Percentiles rank a stretch among this genome's conserved stretches.
phyloP scores from a whole-genome alignment of 2,329 filamentous ascomycete species.

The Dendryphion nanum region DNA sequence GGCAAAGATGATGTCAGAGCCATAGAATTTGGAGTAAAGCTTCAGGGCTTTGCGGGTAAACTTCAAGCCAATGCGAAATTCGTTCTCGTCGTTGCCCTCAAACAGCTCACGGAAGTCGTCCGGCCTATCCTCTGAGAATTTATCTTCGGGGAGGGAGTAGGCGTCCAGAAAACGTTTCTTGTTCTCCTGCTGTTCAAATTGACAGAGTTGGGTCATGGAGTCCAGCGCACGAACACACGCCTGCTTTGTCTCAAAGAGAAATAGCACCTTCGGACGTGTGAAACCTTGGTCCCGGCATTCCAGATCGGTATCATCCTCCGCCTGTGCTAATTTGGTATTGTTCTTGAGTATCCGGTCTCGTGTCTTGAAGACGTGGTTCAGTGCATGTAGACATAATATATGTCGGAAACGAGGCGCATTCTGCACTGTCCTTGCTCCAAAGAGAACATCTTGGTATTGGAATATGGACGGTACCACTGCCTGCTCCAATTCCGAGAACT shows the following conservation, averaged over 20 bases:
- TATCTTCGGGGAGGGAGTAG: conserved; percentile 68
- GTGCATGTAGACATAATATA: conserved; percentile 74
- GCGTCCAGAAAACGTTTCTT: conserved; percentile 86
- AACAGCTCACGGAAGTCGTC: conserved; percentile 89
- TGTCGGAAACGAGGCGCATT: conserved; percentile 70
- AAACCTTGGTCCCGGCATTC: conserved; percentile 93
- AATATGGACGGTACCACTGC: conserved; percentile 71
- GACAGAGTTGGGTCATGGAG: conserved; percentile 70
- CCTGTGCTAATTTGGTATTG: conserved; percentile 72
- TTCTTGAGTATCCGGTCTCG: conserved; percentile 91
- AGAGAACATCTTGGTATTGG: conserved; percentile 77
- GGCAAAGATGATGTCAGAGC: conserved; percentile 89
- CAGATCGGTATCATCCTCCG: conserved; percentile 59
- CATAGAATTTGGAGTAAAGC: conserved; percentile 93
- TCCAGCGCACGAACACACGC: conserved; percentile 78
- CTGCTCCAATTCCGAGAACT: conserved; percentile 63
- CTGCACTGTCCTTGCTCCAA: conserved; percentile 66
- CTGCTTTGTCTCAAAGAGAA: conserved; percentile 85
- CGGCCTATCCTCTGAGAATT: conserved; percentile 71
- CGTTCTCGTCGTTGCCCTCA: conserved; percentile 93
- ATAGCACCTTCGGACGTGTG: conserved; percentile 87
- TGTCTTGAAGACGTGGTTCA: conserved; percentile 94
- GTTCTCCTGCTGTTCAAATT: conserved; percentile 91
- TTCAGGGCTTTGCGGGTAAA: conserved; percentile 96
- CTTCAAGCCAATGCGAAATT: conserved; percentile 94